Evolutionary conservation across 73 alveolate genomes (phyloP), one percentile per base, ranked within the genome.

Genomic region (Symbiodinium pilosum): DNA sequence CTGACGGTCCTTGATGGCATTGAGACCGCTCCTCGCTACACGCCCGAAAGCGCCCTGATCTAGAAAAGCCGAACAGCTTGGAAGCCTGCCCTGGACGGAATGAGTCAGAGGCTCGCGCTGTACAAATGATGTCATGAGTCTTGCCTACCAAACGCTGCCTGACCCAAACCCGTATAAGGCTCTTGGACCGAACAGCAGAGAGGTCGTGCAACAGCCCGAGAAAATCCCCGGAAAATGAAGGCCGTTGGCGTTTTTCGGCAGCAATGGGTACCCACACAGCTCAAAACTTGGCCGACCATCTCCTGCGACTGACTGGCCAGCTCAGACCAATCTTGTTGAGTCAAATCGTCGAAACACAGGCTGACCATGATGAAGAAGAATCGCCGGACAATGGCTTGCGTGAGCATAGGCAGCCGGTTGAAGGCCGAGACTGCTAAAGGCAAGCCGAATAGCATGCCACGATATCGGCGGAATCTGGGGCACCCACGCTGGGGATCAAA

Each of bases 381-480:
- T 0, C 94, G 26, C 11, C 94, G 21, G 1, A 44, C 21, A n/a
- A n/a, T n/a, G n/a, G 86, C 6, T 11, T 87, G 94, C 34, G 59
- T 12, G 32, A 87, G 38, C 44, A 59, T 59, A 0, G 94, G 86
- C 4, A 86, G 20, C 47, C 94, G 1, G 64, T 87, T 59, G 44
- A 59, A 87, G 2, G 86, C 86, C 0, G 94, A 54, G 0, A 87
- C 94, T 2, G 94, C 94, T 36, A 56, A 28, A 2, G 94, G 94
- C 43, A 87, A 26, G 0, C 94, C 94, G 26, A 59, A 87, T 0
- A 59, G 71, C 86, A 87, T 87, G 59, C 71, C 30, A 18, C 34
- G 54, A 51, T 86, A 86, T 11, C 86, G 42, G 24, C 85, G 42
- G 44, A 38, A 87, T 2, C 28, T 4, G n/a, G 39, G 56, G 9